Percentiles rank a stretch among this genome's conserved stretches.
phyloP scores from a whole-genome alignment of 1,284 basidiomycete genomes.

The Malassezia obtusa region DNA sequence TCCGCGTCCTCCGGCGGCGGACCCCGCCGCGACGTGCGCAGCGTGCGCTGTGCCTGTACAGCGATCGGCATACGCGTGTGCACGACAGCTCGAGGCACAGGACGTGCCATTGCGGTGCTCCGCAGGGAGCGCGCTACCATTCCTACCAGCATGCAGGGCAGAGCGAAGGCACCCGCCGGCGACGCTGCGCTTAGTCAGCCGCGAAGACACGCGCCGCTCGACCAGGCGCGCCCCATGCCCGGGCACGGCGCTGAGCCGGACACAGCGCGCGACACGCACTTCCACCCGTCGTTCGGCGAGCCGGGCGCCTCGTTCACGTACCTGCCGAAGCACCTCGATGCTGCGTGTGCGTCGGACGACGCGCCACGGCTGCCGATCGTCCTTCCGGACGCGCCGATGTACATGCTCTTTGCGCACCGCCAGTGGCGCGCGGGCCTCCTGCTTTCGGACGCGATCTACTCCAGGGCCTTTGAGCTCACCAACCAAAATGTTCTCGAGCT shows the following conservation, averaged over 20 bases:
- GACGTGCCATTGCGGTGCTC: not conserved
- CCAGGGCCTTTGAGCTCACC: conserved; percentile 20
- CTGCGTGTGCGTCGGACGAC: not conserved
- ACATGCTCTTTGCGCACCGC: conserved; percentile 43
- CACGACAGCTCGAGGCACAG: not conserved
- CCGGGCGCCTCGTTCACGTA: conserved; percentile 9
- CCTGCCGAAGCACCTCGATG: not conserved
- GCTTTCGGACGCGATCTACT: conserved; percentile 32
- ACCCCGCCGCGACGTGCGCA: not conserved
- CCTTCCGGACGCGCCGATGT: conserved; percentile 39
- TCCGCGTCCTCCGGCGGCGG: not conserved
- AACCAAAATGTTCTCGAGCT: conserved; percentile 29
- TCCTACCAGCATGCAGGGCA: not conserved
- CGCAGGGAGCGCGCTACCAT: not conserved
- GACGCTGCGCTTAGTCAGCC: not conserved
- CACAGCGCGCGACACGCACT: not conserved
- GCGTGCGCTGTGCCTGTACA: not conserved
- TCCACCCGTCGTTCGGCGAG: conserved; percentile 16
- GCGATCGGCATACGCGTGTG: not conserved
- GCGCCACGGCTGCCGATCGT: conserved; percentile 20
- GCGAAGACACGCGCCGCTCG: no score
- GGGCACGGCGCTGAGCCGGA: not conserved
- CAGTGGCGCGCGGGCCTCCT: conserved; percentile 47
- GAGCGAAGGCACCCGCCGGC: not conserved
- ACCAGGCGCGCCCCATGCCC: not conserved